Evolutionary conservation across 164 flowering plant species (phyloP), one percentile per base, ranked within the genome.

Genomic region (Aristolochia fimbriata): DNA sequence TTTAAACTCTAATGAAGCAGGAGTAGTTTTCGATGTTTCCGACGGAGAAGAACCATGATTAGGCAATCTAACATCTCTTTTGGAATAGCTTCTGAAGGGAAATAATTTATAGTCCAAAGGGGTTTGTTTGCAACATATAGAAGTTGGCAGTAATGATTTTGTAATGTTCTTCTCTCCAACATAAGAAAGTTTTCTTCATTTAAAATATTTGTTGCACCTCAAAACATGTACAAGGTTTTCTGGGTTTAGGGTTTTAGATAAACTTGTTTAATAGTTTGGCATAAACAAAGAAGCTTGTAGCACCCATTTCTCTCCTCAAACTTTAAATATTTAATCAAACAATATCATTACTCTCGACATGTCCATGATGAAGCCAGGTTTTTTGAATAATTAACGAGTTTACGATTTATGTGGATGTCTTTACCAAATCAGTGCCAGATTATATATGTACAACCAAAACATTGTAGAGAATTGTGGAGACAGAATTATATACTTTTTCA

Each of bases 41-140:
- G 43, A 37, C 4, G 1, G 12, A 7, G 43, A 37, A 37, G 11
- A 3, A 21, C 30, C 31, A 45, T 46, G 46, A 59, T 59, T 59
- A 59, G 62, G 15, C 47, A 47, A 59, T 59, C 62, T 47, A 47
- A 46, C 52, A 59, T 47, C 21, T n/a, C 41, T 27, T 47, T 47
- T 59, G 24, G 62, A 59, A 24, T 53, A 47, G 31, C 41, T 33
- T 20, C 19, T 5, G 4, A 49, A 37, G 43, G 10, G 43, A 6
- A 3, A 3, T 31, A 7, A 6, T 37, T 37, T 37, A 27, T 27
- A 27, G 30, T 5, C 30, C 30, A 27, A 27, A 27, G 9, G 4
- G 9, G 7, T 31, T 37, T 6, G 43, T 37, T 49, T 49, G 4
- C 1, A 17, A 49, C 52, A 11, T 5, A 1, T 8, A 49, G 22